phyloP scores from a whole-genome alignment of 768 basidiomycete species.

The Mycena albidolilacea region DNA sequence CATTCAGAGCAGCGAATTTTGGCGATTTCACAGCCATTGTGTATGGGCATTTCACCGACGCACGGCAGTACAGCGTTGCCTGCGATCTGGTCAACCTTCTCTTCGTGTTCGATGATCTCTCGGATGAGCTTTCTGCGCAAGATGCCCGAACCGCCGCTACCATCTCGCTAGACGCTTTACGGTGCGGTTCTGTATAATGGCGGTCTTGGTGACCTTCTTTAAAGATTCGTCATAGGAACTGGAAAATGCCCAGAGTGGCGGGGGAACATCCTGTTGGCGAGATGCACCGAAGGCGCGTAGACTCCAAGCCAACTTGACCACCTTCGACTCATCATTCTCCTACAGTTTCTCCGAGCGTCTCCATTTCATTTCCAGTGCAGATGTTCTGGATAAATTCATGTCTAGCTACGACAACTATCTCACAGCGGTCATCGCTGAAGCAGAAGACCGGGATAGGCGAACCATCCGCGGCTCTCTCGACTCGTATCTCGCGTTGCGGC shows the following conservation, averaged over 20 bases:
- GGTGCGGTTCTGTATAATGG: neutral
- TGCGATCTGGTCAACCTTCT: neutral
- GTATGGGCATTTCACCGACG: neutral
- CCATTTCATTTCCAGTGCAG: neutral
- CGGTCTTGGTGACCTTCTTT: neutral
- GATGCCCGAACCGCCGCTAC: neutral
- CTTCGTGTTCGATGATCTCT: neutral
- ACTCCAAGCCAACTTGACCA: neutral
- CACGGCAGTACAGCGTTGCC: neutral
- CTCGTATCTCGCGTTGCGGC: constrained; percentile 1
- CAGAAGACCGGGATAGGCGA: neutral
- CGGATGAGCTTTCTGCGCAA: neutral
- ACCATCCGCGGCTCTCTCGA: neutral
- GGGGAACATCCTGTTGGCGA: neutral
- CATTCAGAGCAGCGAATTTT: neutral
- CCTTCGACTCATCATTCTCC: neutral
- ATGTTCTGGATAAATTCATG: neutral
- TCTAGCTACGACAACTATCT: neutral
- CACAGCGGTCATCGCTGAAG: neutral
- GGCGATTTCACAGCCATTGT: neutral
- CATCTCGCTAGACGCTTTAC: neutral
- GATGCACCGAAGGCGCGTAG: neutral
- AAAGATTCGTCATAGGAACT: neutral
- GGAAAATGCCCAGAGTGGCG: neutral
- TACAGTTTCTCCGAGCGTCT: constrained; percentile 5